Conservation (phyloP, 2,329 filamentous ascomycete genomes). For the Thelonectria discophora region DNA sequence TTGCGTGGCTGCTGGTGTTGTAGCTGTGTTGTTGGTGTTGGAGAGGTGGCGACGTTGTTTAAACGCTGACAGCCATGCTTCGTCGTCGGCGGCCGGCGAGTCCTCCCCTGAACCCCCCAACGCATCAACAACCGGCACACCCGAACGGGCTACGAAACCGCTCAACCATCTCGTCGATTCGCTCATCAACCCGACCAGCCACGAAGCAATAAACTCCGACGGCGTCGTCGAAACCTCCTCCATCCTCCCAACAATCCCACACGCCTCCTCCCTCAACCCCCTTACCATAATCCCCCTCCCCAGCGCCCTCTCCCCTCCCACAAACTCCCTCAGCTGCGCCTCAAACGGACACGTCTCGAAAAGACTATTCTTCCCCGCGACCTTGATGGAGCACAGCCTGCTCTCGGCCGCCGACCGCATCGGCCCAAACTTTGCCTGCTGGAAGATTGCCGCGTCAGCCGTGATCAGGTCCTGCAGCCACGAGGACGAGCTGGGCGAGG, state of each 20-base stretch:
- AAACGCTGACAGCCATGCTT: conserved; percentile 12
- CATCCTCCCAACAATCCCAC: conserved; percentile 24
- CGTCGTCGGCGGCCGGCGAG: too few relatives aligned
- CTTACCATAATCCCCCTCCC: conserved; percentile 4
- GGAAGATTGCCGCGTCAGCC: conserved; percentile 20
- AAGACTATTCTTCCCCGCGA: conserved; percentile 38
- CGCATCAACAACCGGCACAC: neutral
- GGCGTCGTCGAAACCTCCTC: conserved; percentile 31
- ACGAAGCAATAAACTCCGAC: conserved; percentile 33
- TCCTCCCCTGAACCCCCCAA: neutral
- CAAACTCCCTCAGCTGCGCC: conserved; percentile 29
- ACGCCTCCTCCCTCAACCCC: conserved; percentile 30
- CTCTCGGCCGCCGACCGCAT: conserved; percentile 35
- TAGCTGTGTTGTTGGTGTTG: neutral
- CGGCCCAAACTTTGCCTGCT: conserved; percentile 34
- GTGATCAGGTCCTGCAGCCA: conserved; percentile 32
- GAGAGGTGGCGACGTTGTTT: conserved; percentile 21
- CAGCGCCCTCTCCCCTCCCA: conserved; percentile 10
- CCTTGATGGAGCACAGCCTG: conserved; percentile 32
- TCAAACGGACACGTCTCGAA: conserved; percentile 42
- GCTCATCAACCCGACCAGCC: conserved; percentile 32
- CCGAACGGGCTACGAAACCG: conserved; percentile 20
- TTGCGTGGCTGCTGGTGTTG: neutral
- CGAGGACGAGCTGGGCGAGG: conserved; percentile 9
- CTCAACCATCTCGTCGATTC: conserved; percentile 26